Conservation (phyloP, 2,329 filamentous ascomycete genomes). For the Passalora sequoiae region DNA sequence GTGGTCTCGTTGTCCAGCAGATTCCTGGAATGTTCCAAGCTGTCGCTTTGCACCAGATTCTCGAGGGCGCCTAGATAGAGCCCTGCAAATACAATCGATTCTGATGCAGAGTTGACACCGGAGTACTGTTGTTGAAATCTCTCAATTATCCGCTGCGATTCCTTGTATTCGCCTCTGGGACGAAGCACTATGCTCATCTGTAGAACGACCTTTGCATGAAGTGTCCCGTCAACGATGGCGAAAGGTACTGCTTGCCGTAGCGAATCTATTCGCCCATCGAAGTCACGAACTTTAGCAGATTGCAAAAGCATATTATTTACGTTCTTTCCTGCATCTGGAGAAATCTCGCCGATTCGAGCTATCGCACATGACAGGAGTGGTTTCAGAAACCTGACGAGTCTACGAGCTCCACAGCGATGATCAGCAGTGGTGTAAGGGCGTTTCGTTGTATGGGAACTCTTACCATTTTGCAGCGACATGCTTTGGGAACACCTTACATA, state of each 20-base stretch:
- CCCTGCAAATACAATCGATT: not conserved
- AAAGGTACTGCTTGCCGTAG: not conserved
- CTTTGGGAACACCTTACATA: no score
- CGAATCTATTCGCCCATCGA: not conserved
- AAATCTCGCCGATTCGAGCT: no score
- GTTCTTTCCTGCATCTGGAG: not conserved
- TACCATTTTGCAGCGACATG: no score
- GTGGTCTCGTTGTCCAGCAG: not conserved
- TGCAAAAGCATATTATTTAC: not conserved
- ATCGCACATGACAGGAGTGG: no score
- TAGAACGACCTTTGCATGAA: not conserved
- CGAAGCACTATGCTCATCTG: not conserved
- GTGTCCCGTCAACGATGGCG: not conserved
- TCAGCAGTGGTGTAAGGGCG: no score
- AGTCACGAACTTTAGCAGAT: not conserved
- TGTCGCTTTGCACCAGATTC: not conserved
- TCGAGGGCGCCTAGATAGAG: constrained; percentile 1
- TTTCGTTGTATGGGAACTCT: no score
- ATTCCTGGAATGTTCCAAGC: not conserved
- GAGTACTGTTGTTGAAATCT: not conserved
- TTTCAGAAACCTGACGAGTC: no score
- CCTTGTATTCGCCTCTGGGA: not conserved
- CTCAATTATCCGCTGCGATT: not conserved
- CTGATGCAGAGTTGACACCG: not conserved
- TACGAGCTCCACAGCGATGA: no score